Evolutionary conservation across 495 filamentous ascomycete genomes (phyloP).

Genomic region (Lepidopterella palustris): DNA sequence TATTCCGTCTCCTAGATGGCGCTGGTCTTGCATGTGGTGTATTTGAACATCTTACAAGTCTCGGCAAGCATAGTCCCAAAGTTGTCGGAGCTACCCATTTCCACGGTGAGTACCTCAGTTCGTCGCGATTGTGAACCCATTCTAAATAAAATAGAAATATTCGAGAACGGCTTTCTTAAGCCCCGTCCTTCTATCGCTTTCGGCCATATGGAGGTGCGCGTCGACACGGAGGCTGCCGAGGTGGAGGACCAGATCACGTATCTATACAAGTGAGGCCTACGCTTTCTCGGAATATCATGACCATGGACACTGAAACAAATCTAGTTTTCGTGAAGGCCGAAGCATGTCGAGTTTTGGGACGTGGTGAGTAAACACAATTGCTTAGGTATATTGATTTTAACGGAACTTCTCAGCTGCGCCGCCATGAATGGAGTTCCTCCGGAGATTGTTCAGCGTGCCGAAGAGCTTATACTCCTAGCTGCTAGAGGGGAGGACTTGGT

Average conservation of each 20-base stretch:
- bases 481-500: slow-evolving; percentile 71
- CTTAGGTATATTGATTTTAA: neutral
- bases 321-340: slow-evolving; percentile 52
- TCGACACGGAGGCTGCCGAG: slow-evolving; percentile 54
- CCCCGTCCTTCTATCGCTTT: slow-evolving; percentile 56
- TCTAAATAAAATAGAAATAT: slow-evolving; percentile 54
- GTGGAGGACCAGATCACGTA: slow-evolving; percentile 76
- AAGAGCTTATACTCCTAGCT: slow-evolving; percentile 62
- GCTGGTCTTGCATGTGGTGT: slow-evolving; percentile 80
- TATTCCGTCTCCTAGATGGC: slow-evolving; percentile 50
- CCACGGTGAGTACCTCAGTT: slow-evolving; percentile 42
- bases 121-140: neutral
- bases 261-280: slow-evolving; percentile 57
- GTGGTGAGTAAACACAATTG: slow-evolving; percentile 37
- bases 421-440: slow-evolving; percentile 73
- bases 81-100: slow-evolving; percentile 88
- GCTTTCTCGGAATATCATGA: neutral
- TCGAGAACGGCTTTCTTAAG: slow-evolving; percentile 63
- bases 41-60: slow-evolving; percentile 64
- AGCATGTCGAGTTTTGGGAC: slow-evolving; percentile 81
- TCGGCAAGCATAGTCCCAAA: slow-evolving; percentile 61
- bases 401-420: slow-evolving; percentile 51
- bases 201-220: slow-evolving; percentile 81
- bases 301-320: slow-evolving; percentile 12
- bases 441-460: slow-evolving; percentile 67